Conservation (phyloP, 495 filamentous ascomycete species). For the Daldinia grandis region DNA sequence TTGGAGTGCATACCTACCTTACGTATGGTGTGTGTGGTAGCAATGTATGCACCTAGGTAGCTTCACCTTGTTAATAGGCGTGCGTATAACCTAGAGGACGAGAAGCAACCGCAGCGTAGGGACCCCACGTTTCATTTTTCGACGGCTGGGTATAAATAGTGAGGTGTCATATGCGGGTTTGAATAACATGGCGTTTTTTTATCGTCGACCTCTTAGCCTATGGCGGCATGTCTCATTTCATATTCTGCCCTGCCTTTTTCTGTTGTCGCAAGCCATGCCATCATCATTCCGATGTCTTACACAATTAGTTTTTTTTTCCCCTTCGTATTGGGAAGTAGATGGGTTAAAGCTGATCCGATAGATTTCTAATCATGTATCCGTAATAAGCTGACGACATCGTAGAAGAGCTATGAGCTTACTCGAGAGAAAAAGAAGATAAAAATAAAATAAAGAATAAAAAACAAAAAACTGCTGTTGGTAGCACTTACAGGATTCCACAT, state of each 20-base stretch:
- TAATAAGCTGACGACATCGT: neutral
- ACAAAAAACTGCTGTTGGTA: neutral
- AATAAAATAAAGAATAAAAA: no score
- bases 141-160: slow-evolving; percentile 6
- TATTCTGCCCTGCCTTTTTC: neutral
- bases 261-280: slow-evolving; percentile 1
- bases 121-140: slow-evolving; percentile 28
- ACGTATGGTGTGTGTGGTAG: neutral
- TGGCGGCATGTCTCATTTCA: neutral
- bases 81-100: neutral
- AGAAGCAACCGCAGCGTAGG: neutral
- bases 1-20: slow-evolving; percentile 5
- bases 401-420: neutral
- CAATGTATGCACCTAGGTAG: neutral
- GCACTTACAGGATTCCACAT: neutral
- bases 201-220: neutral
- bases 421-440: no score
- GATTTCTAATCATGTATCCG: neutral
- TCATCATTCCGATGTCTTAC: neutral
- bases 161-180: slow-evolving; percentile 11
- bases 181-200: slow-evolving; percentile 1
- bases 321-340: neutral
- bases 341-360: neutral
- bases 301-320: neutral
- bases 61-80: neutral